Evolutionary conservation across 2,329 filamentous ascomycete species (phyloP), one percentile per base, ranked within the genome.

Genomic region (Diplodia mutila): DNA sequence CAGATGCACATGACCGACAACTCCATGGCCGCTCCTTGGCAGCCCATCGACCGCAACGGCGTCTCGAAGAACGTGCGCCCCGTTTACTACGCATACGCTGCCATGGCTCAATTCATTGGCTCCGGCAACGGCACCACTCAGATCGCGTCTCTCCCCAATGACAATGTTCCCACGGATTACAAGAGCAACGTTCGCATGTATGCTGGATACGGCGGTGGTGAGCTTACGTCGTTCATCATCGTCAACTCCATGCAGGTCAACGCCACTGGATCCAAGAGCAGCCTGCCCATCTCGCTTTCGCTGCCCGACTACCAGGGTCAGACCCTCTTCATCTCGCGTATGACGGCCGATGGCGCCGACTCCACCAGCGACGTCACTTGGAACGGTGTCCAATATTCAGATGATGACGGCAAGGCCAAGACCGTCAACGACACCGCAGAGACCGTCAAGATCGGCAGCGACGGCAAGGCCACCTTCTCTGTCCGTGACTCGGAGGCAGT

Each of bases 1-100:
- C 79, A 84, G 69, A 81, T 85, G 78, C 84, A 85, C 77, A 85
- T 85, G 83, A 85, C 83, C 11, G 82, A 84, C 73, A 84, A 84
- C 73, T 84, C 83, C 69, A 82, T 82, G 70, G 81, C 83, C 7
- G 80, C 80, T 66, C 81, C 83, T 2, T 85, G 84, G 84, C 80
- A 83, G 69, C 84, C 84, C 18, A 75, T 81, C 46, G 61, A 74
- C 21, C 74, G 78, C 68, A 78, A 81, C 69, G 80, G 76, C 32
- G 34, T 54, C 11, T 23, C 25, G 7, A 48, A 53, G 46, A 77
- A 73, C 5, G 82, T 85, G 11, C 80, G 83, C 29, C 83, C 83
- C 1, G 75, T 80, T 54, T 85, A 85, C 76, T 85, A 85, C 69
- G 82, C 81, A 67, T 79, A 82, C 69, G 83, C 81, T n/a, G 84